phyloP scores from a whole-genome alignment of 2,329 filamentous ascomycete species.

The Phyllosticta citribraziliensis region DNA sequence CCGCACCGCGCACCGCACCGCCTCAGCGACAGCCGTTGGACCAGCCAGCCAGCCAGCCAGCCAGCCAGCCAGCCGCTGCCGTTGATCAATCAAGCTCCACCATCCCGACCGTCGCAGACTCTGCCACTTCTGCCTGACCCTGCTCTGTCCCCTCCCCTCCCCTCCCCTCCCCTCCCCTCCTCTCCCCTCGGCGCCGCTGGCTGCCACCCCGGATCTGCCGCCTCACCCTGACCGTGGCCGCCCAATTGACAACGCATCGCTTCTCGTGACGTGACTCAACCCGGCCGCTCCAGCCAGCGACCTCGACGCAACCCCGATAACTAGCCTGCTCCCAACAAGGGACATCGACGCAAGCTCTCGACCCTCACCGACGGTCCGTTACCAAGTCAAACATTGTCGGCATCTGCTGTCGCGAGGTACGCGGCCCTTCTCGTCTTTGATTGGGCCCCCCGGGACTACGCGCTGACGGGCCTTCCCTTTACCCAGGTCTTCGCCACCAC shows the following conservation, averaged over 20 bases:
- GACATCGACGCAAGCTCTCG: slow-evolving; percentile 18
- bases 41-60: neutral
- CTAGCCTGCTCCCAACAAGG: slow-evolving; percentile 25
- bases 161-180: slow-evolving; percentile 1
- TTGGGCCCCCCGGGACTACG: slow-evolving; percentile 23
- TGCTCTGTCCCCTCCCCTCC: slow-evolving; percentile 18
- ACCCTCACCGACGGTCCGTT: slow-evolving; percentile 13
- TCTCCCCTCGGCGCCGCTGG: slow-evolving; percentile 2
- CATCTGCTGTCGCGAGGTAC: slow-evolving; percentile 16
- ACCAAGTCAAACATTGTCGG: slow-evolving; percentile 6
- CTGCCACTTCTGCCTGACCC: slow-evolving; percentile 14
- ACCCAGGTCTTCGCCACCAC: slow-evolving; percentile 23
- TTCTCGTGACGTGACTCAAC: slow-evolving; percentile 27
- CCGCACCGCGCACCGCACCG: slow-evolving; percentile 7
- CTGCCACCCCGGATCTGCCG: slow-evolving; percentile 16
- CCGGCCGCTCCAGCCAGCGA: slow-evolving; percentile 21
- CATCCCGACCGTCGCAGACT: neutral
- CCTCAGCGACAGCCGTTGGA: neutral
- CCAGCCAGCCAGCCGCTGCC: neutral
- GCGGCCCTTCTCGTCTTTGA: slow-evolving; percentile 14
- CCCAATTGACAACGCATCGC: slow-evolving; percentile 33
- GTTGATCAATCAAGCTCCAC: neutral
- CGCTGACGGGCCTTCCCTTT: slow-evolving; percentile 20
- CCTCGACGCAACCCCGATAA: slow-evolving; percentile 20
- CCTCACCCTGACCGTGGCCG: slow-evolving; percentile 27